These are phyloP conservation scores for Parastagonospora nodorum DNA, from an alignment of 2,329 filamentous ascomycete genomes.

Conservation along the genomic window DNA sequence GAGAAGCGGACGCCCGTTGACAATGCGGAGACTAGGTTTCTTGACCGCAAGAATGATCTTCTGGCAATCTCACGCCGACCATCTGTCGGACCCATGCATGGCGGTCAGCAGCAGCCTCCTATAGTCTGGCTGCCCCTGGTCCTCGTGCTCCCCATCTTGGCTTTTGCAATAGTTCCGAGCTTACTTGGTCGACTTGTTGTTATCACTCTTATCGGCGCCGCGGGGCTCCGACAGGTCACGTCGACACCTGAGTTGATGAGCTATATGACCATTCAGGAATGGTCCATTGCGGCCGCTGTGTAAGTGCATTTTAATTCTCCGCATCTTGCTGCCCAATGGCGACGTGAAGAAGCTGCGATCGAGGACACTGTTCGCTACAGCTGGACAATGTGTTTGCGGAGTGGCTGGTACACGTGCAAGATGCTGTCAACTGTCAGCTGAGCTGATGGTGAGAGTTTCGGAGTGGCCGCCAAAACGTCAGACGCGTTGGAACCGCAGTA, in stretches of 20 bases:
- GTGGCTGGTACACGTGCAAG: conserved; percentile 1
- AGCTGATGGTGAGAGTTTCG: neutral
- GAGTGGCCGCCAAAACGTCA: neutral
- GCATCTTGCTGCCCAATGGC: conserved; percentile 1
- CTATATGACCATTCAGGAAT: conserved; percentile 46
- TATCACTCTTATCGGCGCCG: conserved; percentile 45
- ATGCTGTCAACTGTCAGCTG: neutral
- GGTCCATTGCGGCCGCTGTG: conserved; percentile 45
- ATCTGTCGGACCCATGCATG: conserved; percentile 19
- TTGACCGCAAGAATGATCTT: conserved; percentile 62
- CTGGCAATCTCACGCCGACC: conserved; percentile 46
- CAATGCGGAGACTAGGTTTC: conserved; percentile 64
- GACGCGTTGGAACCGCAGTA: conserved; percentile 10
- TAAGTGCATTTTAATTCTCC: conserved; percentile 41
- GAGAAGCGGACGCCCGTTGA: conserved; percentile 60
- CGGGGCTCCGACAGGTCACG: conserved; percentile 40
- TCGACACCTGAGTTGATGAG: conserved; percentile 40
- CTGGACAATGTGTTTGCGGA: conserved; percentile 16
- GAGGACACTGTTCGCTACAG: neutral
- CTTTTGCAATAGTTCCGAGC: conserved; percentile 50
- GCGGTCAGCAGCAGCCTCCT: conserved; percentile 26
- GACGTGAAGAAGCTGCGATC: neutral
- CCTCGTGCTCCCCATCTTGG: conserved; percentile 48
- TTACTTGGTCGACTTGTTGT: conserved; percentile 48
- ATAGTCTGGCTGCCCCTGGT: conserved; percentile 45